Evolutionary conservation across 1,139 yeast genomes (phyloP).

Genomic region (Lodderomyces oxycetoniae): DNA sequence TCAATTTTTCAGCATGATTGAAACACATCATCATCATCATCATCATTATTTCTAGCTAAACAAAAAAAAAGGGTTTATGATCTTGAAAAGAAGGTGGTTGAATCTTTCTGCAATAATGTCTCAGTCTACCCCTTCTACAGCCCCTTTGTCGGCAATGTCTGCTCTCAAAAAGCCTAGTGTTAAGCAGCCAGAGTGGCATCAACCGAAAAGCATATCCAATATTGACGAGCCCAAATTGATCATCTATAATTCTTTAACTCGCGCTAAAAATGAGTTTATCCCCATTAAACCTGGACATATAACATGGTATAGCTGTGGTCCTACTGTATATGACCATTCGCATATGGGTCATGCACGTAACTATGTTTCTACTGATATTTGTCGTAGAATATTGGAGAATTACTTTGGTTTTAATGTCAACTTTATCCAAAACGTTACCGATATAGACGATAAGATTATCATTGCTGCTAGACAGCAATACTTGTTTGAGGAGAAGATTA

Average conservation of each 20-base stretch:
- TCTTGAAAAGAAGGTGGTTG: neutral
- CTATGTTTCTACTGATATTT: conserved; percentile 90
- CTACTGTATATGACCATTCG: conserved; percentile 94
- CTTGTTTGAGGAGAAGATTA: conserved; percentile 58
- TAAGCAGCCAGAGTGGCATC: conserved; percentile 39
- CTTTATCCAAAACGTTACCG: conserved; percentile 95
- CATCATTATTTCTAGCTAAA: too few relatives aligned
- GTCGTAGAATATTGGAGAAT: conserved; percentile 80
- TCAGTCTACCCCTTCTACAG: neutral
- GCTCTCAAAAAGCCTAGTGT: conserved; percentile 25
- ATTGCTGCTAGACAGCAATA: conserved; percentile 88
- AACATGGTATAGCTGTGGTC: conserved; percentile 98
- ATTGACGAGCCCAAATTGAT: conserved; percentile 22
- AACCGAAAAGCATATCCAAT: conserved; percentile 19
- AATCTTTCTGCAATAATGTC: neutral
- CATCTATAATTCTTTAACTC: conserved; percentile 75
- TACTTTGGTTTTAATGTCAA: conserved; percentile 84
- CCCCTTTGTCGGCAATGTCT: neutral
- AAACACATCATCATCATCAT: neutral
- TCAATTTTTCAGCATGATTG: too few relatives aligned
- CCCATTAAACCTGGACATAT: conserved; percentile 62
- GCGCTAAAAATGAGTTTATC: conserved; percentile 69
- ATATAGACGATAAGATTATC: conserved; percentile 94
- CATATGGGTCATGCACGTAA: conserved; percentile 99
- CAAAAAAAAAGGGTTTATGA: neutral